These are phyloP conservation scores for Encephalitozoon cuniculi DNA, from an alignment of 371 early-diverging fungal genomes.

Conservation along the genomic window DNA sequence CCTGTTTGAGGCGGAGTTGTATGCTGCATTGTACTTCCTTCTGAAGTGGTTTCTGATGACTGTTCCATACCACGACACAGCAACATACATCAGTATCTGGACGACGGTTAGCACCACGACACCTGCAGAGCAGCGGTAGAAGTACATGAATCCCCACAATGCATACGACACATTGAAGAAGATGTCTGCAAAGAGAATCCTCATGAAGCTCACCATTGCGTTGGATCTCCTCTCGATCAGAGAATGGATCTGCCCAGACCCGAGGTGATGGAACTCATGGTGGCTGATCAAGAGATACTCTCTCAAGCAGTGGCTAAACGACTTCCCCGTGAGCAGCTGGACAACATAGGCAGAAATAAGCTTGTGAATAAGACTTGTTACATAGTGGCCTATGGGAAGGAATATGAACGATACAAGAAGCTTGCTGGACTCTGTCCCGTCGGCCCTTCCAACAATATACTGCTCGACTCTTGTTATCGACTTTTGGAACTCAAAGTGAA, in stretches of 20 bases:
- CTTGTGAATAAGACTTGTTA: background rate
- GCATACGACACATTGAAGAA: background rate
- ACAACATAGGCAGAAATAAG: background rate
- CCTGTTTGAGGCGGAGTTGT: constrained; percentile 20
- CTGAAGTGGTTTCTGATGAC: constrained; percentile 11
- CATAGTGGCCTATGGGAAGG: background rate
- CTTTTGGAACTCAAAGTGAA: background rate
- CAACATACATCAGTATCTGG: background rate
- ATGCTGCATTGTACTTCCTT: constrained; percentile 18
- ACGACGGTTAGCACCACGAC: background rate
- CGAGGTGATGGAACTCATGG: constrained; percentile 3
- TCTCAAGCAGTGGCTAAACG: background rate
- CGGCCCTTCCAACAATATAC: background rate
- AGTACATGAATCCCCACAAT: background rate
- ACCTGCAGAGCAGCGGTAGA: background rate
- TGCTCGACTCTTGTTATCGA: background rate
- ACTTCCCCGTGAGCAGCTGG: background rate
- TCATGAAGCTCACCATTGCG: background rate
- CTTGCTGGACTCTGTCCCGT: background rate
- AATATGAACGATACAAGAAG: background rate
- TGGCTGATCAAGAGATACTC: constrained; percentile 20
- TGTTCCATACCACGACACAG: background rate
- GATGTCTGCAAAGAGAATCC: background rate
- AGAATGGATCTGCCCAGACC: constrained; percentile 33
- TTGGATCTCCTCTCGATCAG: constrained; percentile 10